Conservation (phyloP, 345 rosid species). For the Moringa oleifera region DNA sequence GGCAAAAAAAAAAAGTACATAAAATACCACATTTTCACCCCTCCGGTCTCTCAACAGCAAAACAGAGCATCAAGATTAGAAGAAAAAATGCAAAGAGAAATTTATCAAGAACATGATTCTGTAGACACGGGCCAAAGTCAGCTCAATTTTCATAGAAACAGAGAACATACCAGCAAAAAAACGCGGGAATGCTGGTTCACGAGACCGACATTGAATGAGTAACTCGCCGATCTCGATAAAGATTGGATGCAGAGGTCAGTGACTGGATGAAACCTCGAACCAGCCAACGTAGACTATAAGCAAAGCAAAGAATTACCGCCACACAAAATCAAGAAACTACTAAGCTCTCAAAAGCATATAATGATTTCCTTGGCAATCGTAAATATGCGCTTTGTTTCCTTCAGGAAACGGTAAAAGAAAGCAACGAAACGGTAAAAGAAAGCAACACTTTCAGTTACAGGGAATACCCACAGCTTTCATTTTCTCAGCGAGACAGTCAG, state of each 20-base stretch:
- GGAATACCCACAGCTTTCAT: neutral
- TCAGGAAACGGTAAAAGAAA: neutral
- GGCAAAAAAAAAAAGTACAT: neutral
- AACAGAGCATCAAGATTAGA: neutral
- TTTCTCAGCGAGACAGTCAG: no score
- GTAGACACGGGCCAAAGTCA: conserved; percentile 1
- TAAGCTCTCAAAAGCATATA: neutral
- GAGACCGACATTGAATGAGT: conserved; percentile 7
- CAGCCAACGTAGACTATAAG: conserved; percentile 44
- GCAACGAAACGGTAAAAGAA: neutral
- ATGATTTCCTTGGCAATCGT: no score
- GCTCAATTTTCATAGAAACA: neutral
- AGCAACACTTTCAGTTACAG: conserved; percentile 1
- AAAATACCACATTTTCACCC: neutral
- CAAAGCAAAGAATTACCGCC: conserved; percentile 45
- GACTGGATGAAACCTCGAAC: conserved; percentile 10
- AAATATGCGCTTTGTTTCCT: neutral
- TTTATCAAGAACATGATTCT: neutral
- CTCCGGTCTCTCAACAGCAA: conserved; percentile 13
- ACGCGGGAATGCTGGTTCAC: conserved; percentile 22
- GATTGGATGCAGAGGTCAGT: conserved; percentile 20
- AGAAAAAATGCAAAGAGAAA: neutral
- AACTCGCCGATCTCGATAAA: conserved; percentile 24
- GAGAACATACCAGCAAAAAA: conserved; percentile 25
- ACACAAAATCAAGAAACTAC: conserved; percentile 22